Conservation (phyloP, 306 rosid genomes). For the Cicer bijugum region DNA sequence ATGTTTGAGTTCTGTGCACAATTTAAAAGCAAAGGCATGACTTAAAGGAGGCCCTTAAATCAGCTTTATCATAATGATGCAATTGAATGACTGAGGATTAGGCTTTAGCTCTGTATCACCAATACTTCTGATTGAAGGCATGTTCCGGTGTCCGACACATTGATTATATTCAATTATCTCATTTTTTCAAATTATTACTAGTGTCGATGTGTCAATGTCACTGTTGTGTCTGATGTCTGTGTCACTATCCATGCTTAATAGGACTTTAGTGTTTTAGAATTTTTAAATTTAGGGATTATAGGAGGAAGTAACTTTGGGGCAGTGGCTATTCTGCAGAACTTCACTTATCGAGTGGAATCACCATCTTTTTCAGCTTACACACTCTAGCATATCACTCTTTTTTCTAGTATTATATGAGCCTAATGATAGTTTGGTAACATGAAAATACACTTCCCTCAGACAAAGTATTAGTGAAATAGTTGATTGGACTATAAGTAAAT, state of each 20-base stretch:
- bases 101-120: no score
- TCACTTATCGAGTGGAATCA: background rate
- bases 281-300: background rate
- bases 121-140: no score
- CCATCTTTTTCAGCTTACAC: background rate
- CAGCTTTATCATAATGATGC: background rate
- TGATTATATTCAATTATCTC: no score
- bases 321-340: background rate
- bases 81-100: background rate
- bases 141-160: no score
- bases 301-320: background rate
- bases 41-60: background rate
- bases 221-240: no score
- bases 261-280: background rate
- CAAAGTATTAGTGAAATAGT: slow-evolving; percentile 19
- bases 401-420: slow-evolving; percentile 3
- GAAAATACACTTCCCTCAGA: slow-evolving; percentile 8
- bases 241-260: no score
- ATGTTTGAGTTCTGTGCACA: background rate
- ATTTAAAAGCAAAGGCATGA: background rate
- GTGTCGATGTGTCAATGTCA: no score
- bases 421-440: slow-evolving; percentile 27
- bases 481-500: slow-evolving; percentile 18
- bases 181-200: no score
- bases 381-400: background rate